A percentile compares a stretch with the other conserved stretches of the same genome.
These are phyloP conservation scores for Striga asiatica DNA, from an alignment of 257 asterid genomes.

Conservation along the genomic window DNA sequence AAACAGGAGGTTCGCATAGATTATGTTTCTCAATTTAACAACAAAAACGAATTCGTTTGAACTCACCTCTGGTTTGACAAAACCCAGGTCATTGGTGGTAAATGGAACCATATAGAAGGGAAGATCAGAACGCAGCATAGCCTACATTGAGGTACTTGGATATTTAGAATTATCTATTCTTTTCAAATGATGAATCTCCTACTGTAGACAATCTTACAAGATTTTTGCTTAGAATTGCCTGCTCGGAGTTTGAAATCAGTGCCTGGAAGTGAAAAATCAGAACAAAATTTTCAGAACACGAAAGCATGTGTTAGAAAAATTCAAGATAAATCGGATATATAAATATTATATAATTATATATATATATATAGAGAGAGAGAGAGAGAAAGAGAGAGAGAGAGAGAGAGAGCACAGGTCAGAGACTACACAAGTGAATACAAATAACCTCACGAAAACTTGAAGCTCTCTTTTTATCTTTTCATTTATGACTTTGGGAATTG, in stretches of 20 bases:
- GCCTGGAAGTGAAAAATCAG: constrained; percentile 35
- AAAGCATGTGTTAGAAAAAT: too few species aligned
- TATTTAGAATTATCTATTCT: constrained; percentile 9
- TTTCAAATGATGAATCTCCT: constrained; percentile 11
- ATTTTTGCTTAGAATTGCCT: constrained; percentile 86
- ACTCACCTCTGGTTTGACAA: constrained; percentile 79
- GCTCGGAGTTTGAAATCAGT: constrained; percentile 69
- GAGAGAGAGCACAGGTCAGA: constrained; percentile 3
- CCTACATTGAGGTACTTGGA: constrained; percentile 41
- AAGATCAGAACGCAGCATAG: constrained; percentile 84
- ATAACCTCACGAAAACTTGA: background rate
- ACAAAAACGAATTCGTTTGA: background rate
- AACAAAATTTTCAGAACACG: constrained; percentile 5
- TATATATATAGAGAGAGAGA: too few species aligned
- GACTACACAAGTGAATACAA: background rate
- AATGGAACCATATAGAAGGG: constrained; percentile 94
- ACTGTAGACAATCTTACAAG: constrained; percentile 27
- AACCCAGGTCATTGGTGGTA: constrained; percentile 49
- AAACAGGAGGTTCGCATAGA: background rate
- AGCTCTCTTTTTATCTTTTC: background rate
- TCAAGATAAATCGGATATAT: too few species aligned
- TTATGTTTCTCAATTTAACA: background rate
- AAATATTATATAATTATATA: too few species aligned
- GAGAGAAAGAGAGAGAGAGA: too few species aligned
- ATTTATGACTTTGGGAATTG: background rate